phyloP scores from a whole-genome alignment of 116 monocot genomes.

The Iris pallida region DNA sequence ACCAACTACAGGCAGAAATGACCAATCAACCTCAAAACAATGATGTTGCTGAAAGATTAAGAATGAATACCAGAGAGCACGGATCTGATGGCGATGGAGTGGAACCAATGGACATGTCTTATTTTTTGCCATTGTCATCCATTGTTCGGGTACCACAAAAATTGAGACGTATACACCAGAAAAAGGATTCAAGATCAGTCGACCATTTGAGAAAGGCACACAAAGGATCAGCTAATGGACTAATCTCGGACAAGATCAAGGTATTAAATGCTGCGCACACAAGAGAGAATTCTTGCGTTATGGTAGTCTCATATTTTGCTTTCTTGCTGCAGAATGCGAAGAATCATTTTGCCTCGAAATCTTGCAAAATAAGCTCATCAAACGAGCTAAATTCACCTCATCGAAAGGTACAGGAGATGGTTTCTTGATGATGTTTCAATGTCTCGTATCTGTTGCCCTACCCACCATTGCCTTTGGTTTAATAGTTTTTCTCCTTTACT shows the following conservation, averaged over 20 bases:
- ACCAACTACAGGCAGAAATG: constrained; percentile 22
- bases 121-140: constrained; percentile 39
- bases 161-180: constrained; percentile 16
- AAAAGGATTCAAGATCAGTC: constrained; percentile 9
- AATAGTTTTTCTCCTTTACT: not conserved
- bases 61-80: not conserved
- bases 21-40: constrained; percentile 1
- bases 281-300: not conserved
- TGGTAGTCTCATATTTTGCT: not conserved
- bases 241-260: constrained; percentile 10
- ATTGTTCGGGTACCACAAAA: constrained; percentile 30
- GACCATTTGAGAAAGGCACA: constrained; percentile 1
- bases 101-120: constrained; percentile 24
- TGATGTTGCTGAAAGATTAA: constrained; percentile 5
- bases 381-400: not conserved
- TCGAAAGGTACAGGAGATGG: not conserved
- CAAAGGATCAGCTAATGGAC: constrained; percentile 8
- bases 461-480: not conserved
- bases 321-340: constrained; percentile 16
- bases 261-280: constrained; percentile 5
- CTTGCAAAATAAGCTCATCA: constrained; percentile 5
- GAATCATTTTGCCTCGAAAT: not conserved
- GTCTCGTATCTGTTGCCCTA: not conserved
- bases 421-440: not conserved
- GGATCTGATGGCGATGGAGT: constrained; percentile 5